A percentile compares a stretch with the other conserved stretches of the same genome.
phyloP scores from a whole-genome alignment of 2,329 filamentous ascomycete genomes.

The Neophaeococcomyces mojaviensis region DNA sequence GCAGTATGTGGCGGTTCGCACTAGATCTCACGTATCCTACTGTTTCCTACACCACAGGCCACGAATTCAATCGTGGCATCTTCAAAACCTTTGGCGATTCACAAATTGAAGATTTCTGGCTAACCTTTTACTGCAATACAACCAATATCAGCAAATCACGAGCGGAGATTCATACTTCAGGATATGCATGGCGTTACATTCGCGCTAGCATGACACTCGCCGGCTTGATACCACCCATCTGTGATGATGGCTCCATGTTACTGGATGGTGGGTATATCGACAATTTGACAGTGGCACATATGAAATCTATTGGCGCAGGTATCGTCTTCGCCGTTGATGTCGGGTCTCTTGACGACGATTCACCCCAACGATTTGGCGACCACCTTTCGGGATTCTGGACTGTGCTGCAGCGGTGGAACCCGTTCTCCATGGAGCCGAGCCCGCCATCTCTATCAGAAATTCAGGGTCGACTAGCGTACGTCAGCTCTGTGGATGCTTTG shows the following conservation, averaged over 20 bases:
- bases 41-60: constrained; percentile 92
- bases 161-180: constrained; percentile 86
- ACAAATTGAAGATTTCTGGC: constrained; percentile 98
- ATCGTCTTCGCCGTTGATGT: constrained; percentile 95
- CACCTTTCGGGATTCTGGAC: constrained; percentile 93
- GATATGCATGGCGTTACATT: constrained; percentile 96
- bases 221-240: constrained; percentile 83
- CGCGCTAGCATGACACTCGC: constrained; percentile 95
- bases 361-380: constrained; percentile 87
- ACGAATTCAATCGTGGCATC: constrained; percentile 97
- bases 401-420: constrained; percentile 92
- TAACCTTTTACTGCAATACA: constrained; percentile 98
- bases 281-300: constrained; percentile 92
- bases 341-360: constrained; percentile 82
- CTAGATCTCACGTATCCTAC: constrained; percentile 93
- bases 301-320: constrained; percentile 89
- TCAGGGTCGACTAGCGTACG: constrained; percentile 87
- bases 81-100: constrained; percentile 97
- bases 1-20: constrained; percentile 97
- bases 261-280: constrained; percentile 95
- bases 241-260: constrained; percentile 94
- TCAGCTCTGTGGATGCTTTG: constrained; percentile 86
- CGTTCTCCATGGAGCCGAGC: constrained; percentile 79
- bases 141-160: constrained; percentile 96
- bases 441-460: constrained; percentile 94